phyloP scores from a whole-genome alignment of 1,284 basidiomycete species.

The Butyriboletus pseudospeciosus region DNA sequence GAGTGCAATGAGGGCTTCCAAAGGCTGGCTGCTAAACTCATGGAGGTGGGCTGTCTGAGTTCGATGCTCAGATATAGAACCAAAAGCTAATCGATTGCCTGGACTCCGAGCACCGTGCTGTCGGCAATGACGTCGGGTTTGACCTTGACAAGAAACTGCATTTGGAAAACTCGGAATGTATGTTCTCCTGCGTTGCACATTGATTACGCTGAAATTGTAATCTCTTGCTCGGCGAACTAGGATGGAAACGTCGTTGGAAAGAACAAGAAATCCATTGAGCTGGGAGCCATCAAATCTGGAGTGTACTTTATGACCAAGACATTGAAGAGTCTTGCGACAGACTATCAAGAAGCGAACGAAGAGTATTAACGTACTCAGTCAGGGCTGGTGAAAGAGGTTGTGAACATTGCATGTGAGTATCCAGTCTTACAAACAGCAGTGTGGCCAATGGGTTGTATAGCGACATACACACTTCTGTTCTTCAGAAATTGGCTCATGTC shows the following conservation, averaged over 20 bases:
- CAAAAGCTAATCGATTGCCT: not conserved
- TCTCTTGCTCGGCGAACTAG: conserved; percentile 37
- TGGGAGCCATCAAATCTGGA: conserved; percentile 84
- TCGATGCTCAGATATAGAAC: not conserved
- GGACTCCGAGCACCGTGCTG: conserved; percentile 72
- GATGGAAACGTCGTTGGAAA: conserved; percentile 75
- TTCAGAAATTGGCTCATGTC: conserved; percentile 85
- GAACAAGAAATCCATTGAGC: conserved; percentile 76
- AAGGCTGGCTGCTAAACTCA: conserved; percentile 65
- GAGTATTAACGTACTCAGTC: conserved; percentile 76
- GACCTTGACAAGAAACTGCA: conserved; percentile 96
- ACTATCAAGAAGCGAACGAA: conserved; percentile 68
- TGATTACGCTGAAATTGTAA: not conserved
- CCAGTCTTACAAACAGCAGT: not conserved
- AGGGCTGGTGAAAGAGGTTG: conserved; percentile 88
- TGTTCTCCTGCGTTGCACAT: conserved; percentile 26
- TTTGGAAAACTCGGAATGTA: conserved; percentile 91
- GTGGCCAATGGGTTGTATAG: conserved; percentile 37
- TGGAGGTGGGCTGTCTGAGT: conserved; percentile 38
- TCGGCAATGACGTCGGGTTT: conserved; percentile 73
- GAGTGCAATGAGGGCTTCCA: conserved; percentile 81
- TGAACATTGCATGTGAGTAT: conserved; percentile 80
- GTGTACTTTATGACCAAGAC: conserved; percentile 86
- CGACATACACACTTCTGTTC: conserved; percentile 81
- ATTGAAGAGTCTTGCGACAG: conserved; percentile 70